Evolutionary conservation across 2,329 filamentous ascomycete genomes (phyloP), one percentile per base, ranked within the genome.

Genomic region (Hypoxylon sp.): DNA sequence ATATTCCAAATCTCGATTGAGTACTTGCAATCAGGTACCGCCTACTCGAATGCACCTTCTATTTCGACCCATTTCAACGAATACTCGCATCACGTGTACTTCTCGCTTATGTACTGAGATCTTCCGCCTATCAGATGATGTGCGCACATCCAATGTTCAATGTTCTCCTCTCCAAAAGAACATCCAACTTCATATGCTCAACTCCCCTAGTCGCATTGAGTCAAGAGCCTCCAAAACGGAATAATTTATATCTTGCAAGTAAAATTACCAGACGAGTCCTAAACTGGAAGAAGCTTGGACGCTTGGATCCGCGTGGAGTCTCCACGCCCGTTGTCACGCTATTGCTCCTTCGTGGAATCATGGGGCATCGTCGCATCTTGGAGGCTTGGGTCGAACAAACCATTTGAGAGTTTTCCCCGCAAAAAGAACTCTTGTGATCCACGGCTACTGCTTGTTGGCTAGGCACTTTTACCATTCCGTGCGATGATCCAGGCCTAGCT

Each of bases 281-380:
- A 57, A 65, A 57, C 33, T 60, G 61, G 61, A 62, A 65, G 20
- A 49, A 44, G 44, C 61, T 66, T 66, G 62, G 69, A 44, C 63
- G n/a, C 30, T 44, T 42, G 44, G 2, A 49, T 33, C 62, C 65
- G 61, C 65, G 68, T 70, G 68, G 68, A 66, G 68, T 61, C 68
- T 68, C 68, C 68, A 68, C 58, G 68, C 55, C 40, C 53, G 27
- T 46, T 63, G 51, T 60, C 61, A 61, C 68, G 56, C 65, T 68
- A 70, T 68, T 68, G 58, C 46, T 68, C 51, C 58, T 66, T 60
- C 40, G 35, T 44, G 59, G 51, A 63, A 66, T 66, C 67, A 69
- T 69, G 67, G 67, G 66, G 62, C 59, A 66, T 66, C 49, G 61
- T 66, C 56, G 44, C 67, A 67, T 69, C 56, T 59, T 67, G 63